A percentile compares a stretch with the other conserved stretches of the same genome.
Conservation (phyloP, 1,284 basidiomycete species). For the Sporisorium exsertum region DNA sequence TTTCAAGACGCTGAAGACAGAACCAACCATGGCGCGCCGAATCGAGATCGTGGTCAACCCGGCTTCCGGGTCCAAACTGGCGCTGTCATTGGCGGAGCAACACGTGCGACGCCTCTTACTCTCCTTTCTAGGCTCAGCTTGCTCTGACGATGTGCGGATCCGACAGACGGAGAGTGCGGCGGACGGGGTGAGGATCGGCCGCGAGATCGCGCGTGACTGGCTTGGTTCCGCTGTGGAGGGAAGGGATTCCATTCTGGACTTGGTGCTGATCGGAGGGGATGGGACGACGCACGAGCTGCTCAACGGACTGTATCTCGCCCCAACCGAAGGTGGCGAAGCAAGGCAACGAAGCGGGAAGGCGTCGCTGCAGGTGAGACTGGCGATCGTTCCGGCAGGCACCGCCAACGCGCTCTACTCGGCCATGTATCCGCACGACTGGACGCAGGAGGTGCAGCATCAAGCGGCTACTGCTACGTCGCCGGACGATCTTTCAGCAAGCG, state of each 20-base stretch:
- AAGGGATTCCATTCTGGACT: slow-evolving; percentile 1
- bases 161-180: slow-evolving; percentile 19
- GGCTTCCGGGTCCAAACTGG: slow-evolving; percentile 12
- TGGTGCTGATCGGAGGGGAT: slow-evolving; percentile 67
- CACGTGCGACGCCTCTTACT: slow-evolving; percentile 18
- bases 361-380: slow-evolving; percentile 54
- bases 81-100: background rate
- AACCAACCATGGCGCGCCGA: background rate
- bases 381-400: slow-evolving; percentile 81
- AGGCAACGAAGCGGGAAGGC: background rate
- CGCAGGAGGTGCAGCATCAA: slow-evolving; percentile 25
- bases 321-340: background rate
- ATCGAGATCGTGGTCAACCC: slow-evolving; percentile 28
- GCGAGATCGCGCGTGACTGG: slow-evolving; percentile 11
- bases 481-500: background rate
- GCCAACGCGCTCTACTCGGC: slow-evolving; percentile 87
- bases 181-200: slow-evolving; percentile 38
- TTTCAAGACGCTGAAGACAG: no score
- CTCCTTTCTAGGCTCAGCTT: background rate
- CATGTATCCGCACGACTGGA: slow-evolving; percentile 71
- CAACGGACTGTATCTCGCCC: slow-evolving; percentile 47
- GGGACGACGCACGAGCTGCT: slow-evolving; percentile 69
- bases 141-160: background rate
- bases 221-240: no score
- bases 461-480: background rate